Conservation (phyloP, 352 stramenopile species). For the Pythium folliculosum region DNA sequence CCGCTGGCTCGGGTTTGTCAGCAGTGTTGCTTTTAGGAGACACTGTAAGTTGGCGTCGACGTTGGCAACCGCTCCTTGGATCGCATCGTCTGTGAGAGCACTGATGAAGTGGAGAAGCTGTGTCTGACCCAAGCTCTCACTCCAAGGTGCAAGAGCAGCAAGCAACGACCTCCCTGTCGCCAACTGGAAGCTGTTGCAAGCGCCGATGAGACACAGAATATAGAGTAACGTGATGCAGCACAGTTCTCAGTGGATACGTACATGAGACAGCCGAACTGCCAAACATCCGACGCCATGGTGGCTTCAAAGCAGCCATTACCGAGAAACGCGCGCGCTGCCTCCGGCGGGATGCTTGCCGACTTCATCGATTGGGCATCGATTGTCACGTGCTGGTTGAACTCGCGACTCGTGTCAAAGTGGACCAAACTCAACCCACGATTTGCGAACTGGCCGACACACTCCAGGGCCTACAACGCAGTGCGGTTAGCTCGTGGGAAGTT, state of each 20-base stretch:
- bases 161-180: constrained; percentile 47
- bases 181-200: constrained; percentile 44
- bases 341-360: constrained; percentile 40
- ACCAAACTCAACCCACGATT: constrained; percentile 42
- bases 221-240: background rate
- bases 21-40: constrained; percentile 48
- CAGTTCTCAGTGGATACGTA: constrained; percentile 27
- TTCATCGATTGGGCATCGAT: constrained; percentile 37
- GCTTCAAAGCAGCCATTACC: constrained; percentile 41
- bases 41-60: constrained; percentile 35
- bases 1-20: constrained; percentile 45
- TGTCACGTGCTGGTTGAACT: constrained; percentile 33
- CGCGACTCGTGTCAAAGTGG: constrained; percentile 44
- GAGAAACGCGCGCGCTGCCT: constrained; percentile 55
- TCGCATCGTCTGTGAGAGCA: constrained; percentile 50
- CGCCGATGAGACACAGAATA: background rate
- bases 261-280: constrained; percentile 78
- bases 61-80: constrained; percentile 40
- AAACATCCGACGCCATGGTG: constrained; percentile 59
- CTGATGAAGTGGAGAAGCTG: constrained; percentile 59
- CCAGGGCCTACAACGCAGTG: constrained; percentile 31
- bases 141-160: constrained; percentile 51
- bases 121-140: constrained; percentile 29
- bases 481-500: background rate
- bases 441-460: constrained; percentile 52